Conservation (phyloP, 139 green algal species). For the Volvox africanus region DNA sequence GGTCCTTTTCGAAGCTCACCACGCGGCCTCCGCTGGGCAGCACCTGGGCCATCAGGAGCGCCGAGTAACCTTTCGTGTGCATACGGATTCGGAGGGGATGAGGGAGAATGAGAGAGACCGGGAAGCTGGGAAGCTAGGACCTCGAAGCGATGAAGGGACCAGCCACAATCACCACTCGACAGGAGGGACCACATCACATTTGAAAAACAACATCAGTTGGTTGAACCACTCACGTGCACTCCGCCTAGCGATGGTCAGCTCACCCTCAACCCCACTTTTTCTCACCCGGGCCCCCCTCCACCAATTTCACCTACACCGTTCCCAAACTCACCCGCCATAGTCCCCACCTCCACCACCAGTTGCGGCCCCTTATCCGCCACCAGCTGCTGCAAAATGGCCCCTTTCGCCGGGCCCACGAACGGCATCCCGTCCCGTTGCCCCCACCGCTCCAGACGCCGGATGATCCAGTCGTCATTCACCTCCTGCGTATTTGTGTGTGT, state of each 20-base stretch:
- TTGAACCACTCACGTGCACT: no score
- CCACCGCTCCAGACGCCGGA: constrained; percentile 75
- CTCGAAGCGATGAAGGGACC: no score
- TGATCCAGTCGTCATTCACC: constrained; percentile 81
- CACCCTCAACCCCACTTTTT: no score
- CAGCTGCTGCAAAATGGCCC: constrained; percentile 65
- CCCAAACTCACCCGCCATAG: constrained; percentile 54
- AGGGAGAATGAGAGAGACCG: no score
- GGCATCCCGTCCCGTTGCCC: constrained; percentile 73
- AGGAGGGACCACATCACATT: no score
- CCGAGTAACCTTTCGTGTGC: constrained; percentile 63
- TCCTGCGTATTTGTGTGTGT: constrained; percentile 6
- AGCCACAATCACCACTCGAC: no score
- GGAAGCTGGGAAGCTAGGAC: not conserved
- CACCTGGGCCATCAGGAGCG: constrained; percentile 67
- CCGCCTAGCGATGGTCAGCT: no score
- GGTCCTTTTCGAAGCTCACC: constrained; percentile 75
- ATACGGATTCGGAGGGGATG: no score
- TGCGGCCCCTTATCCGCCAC: constrained; percentile 58
- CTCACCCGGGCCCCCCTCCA: no score
- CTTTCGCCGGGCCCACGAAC: constrained; percentile 76
- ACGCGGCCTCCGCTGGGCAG: constrained; percentile 55
- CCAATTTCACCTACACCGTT: no score
- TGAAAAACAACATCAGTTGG: no score
- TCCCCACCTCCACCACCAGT: constrained; percentile 76